These are phyloP conservation scores for Sesbania bispinosa DNA, from an alignment of 306 rosid species.

Conservation along the genomic window DNA sequence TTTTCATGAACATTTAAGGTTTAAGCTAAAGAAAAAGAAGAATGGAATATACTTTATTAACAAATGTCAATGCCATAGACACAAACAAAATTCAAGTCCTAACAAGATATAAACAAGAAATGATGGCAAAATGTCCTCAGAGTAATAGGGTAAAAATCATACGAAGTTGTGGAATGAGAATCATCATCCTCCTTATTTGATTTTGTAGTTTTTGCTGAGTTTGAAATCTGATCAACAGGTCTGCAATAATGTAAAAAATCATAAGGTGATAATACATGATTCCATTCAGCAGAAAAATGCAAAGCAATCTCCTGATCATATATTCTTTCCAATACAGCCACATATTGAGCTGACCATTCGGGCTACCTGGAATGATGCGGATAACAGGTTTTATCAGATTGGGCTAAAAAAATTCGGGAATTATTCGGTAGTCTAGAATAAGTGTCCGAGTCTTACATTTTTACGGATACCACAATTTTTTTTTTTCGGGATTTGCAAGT, in stretches of 20 bases:
- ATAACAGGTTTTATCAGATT: no score
- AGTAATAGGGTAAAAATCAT: slow-evolving; percentile 44
- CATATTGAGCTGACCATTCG: no score
- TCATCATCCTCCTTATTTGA: slow-evolving; percentile 68
- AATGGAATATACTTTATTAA: neutral
- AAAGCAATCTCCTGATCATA: neutral
- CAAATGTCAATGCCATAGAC: neutral
- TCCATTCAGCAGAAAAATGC: neutral
- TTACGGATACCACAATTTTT: no score
- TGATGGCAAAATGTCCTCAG: slow-evolving; percentile 9
- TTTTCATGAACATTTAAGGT: slow-evolving; percentile 5
- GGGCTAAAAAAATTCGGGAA: no score
- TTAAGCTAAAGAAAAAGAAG: neutral
- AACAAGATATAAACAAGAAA: neutral
- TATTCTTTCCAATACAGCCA: neutral
- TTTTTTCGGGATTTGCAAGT: no score
- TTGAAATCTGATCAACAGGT: slow-evolving; percentile 42
- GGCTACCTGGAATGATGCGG: no score
- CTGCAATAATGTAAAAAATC: slow-evolving; percentile 42
- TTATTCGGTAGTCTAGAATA: no score
- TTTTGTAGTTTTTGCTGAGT: slow-evolving; percentile 37
- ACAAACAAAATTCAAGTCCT: neutral
- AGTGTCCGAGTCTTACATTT: no score
- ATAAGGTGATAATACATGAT: neutral
- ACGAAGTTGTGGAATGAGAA: slow-evolving; percentile 76